Percentiles rank a stretch among this genome's conserved stretches.
phyloP scores from a whole-genome alignment of 108 stramenopile genomes.

The Nitzschia inconspicua region DNA sequence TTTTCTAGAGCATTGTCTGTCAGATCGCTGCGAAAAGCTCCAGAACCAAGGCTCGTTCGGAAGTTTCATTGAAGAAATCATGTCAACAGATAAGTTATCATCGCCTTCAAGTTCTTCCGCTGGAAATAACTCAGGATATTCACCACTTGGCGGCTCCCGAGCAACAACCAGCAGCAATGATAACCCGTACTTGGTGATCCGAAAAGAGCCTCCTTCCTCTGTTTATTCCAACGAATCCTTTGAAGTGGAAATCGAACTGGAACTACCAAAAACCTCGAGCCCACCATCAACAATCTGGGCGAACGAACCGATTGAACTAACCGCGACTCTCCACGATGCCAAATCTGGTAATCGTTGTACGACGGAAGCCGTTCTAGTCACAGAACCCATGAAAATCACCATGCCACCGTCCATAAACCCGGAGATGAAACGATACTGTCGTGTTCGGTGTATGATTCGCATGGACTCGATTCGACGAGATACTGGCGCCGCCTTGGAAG shows the following conservation, averaged over 20 bases:
- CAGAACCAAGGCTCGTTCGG: too few species aligned
- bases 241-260: slow-evolving; percentile 40
- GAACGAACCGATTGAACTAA: slow-evolving; percentile 14
- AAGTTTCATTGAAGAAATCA: too few species aligned
- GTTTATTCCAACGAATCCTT: slow-evolving; percentile 50
- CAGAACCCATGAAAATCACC: slow-evolving; percentile 15
- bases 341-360: slow-evolving; percentile 9
- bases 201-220: slow-evolving; percentile 40
- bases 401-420: slow-evolving; percentile 4
- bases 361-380: slow-evolving; percentile 16
- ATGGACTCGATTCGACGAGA: slow-evolving; percentile 29
- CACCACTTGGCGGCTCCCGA: slow-evolving; percentile 1
- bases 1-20: too few species aligned
- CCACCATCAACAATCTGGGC: slow-evolving; percentile 5
- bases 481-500: slow-evolving; percentile 12
- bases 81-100: slow-evolving; percentile 22
- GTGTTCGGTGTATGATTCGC: slow-evolving; percentile 28
- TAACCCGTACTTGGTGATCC: slow-evolving; percentile 19
- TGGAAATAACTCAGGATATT: background rate
- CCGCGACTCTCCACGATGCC: slow-evolving; percentile 14
- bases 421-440: background rate
- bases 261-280: slow-evolving; percentile 10
- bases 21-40: too few species aligned
- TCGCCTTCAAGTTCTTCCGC: slow-evolving; percentile 16
- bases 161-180: slow-evolving; percentile 7